Evolutionary conservation across 2,329 filamentous ascomycete species (phyloP).

Genomic region (Aspergillus fructus): DNA sequence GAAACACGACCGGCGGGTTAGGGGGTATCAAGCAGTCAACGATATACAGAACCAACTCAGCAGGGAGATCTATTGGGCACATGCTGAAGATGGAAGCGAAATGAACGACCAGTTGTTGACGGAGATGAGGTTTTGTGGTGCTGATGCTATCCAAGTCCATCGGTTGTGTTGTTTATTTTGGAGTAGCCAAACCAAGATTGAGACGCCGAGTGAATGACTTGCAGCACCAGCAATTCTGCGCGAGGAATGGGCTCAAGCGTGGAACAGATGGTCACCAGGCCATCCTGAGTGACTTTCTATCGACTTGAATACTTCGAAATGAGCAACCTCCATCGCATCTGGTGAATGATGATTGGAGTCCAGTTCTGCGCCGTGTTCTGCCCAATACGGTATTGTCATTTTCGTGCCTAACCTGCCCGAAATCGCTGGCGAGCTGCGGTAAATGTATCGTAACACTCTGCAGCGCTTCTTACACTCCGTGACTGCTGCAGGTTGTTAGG

Average conservation of each 20-base stretch:
- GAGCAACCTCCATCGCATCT: background rate
- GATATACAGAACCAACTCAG: slow-evolving; percentile 16
- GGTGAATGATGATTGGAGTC: background rate
- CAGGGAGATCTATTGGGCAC: background rate
- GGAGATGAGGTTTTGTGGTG: background rate
- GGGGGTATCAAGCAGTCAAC: slow-evolving; percentile 14
- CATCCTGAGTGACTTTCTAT: background rate
- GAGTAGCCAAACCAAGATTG: background rate
- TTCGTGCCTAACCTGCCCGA: slow-evolving; percentile 6
- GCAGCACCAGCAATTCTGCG: background rate
- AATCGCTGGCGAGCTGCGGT: background rate
- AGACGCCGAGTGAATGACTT: background rate
- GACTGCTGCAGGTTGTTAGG: background rate
- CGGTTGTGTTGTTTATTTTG: background rate
- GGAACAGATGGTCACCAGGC: background rate
- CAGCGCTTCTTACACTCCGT: background rate
- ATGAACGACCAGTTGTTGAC: background rate
- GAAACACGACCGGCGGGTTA: slow-evolving; percentile 5
- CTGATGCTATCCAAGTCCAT: background rate
- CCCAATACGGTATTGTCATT: slow-evolving; percentile 10
- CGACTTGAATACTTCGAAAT: background rate
- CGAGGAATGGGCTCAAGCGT: background rate
- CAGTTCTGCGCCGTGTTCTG: background rate
- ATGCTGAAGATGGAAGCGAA: background rate
- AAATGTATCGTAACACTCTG: background rate